Evolutionary conservation across 768 basidiomycete species (phyloP), one percentile per base, ranked within the genome.

Genomic region (Lanmaoa rubissima): DNA sequence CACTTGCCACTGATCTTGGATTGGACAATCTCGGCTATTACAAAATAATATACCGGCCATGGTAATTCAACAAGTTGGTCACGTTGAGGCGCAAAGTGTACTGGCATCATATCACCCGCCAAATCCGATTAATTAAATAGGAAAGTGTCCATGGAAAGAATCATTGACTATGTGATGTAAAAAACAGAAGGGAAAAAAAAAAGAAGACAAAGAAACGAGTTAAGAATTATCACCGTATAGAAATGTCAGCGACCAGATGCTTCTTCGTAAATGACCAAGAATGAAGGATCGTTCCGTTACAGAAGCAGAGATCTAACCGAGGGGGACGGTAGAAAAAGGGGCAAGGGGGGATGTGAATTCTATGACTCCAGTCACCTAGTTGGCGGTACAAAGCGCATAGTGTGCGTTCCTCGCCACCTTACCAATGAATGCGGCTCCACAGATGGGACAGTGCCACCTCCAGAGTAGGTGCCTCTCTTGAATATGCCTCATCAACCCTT

Each of bases 391-490:
- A 46, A 36, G 57, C 12, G 32, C 39, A 38, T 59, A 36, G 45
- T 70, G 69, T 13, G 34, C 21, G 14, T 71, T 58, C 51, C 69
- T 69, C 44, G 28, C 43, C 16, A n/a, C 9, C 53, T 60, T 55
- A 10, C 54, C 42, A 1, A 24, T 5, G 60, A 69, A 70, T 12
- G 36, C 53, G 11, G 47, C 12, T 13, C 69, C 69, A 13, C 69
- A 70, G 26, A 45, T 58, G 11, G 60, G 57, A 48, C 69, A 70
- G 34, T 54, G 24, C 66, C 67, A 70, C 51, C 17, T 61, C 69
- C 69, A 70, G 17, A 21, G 34, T 5, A 70, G 17, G 28, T 70
- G 69, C 26, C 6, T 63, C 51, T 71, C 69, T 41, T 63, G 67
- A 8, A 70, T 59, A 24, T 70, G 69, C 34, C 16, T 61, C 65